Evolutionary conservation across 202 grass and related monocot species (phyloP).

Genomic region (Carex sylvatica): DNA sequence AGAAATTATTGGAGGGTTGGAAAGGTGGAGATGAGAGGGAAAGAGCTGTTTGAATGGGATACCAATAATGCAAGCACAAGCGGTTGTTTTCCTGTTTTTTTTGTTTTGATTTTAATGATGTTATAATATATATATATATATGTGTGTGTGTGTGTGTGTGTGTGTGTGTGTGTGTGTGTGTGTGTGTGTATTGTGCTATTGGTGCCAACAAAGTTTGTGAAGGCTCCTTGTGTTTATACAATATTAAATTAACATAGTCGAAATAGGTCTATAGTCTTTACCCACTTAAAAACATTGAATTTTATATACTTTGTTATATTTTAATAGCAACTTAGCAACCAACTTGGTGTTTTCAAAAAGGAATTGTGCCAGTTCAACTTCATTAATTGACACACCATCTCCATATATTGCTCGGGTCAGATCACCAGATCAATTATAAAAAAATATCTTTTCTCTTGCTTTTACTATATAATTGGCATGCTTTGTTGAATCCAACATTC

Average conservation of each 20-base stretch:
- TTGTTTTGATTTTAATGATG: constrained; percentile 14
- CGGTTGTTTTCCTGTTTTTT: constrained; percentile 8
- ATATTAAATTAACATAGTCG: constrained; percentile 1
- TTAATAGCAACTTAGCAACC: background rate
- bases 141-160: too few species aligned
- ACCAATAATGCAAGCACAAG: constrained; percentile 14
- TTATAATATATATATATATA: constrained; percentile 7
- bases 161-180: too few species aligned
- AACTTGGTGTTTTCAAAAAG: background rate
- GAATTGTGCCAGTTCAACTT: background rate
- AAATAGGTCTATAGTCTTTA: background rate
- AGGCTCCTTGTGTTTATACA: constrained; percentile 23
- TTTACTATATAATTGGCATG: background rate
- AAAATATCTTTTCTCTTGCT: background rate
- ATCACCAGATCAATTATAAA: background rate
- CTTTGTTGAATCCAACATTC: background rate
- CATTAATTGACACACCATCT: background rate
- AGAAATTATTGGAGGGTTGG: constrained; percentile 23
- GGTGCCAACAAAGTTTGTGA: background rate
- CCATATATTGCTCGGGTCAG: background rate
- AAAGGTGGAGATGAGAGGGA: constrained; percentile 32
- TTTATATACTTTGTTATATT: background rate
- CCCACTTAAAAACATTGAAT: background rate
- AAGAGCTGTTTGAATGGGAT: constrained; percentile 26
- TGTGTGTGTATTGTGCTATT: background rate